phyloP scores from a whole-genome alignment of 2,329 filamentous ascomycete species.

The Rutstroemia sp. region DNA sequence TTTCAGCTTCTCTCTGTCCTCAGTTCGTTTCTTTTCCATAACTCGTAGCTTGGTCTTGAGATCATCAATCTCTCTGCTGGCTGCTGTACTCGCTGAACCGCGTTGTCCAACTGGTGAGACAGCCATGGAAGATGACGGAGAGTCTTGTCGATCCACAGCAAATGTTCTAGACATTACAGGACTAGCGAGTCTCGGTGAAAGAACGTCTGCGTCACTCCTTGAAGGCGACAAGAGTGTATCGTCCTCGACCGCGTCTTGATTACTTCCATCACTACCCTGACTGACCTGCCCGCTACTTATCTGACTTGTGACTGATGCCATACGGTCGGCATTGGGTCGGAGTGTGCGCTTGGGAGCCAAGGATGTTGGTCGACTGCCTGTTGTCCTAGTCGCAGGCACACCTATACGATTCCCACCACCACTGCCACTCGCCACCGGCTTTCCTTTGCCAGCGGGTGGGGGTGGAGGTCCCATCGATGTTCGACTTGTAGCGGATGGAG shows the following conservation, averaged over 20 bases:
- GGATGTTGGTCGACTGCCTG: slow-evolving; percentile 16
- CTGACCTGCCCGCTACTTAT: slow-evolving; percentile 21
- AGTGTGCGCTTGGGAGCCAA: slow-evolving; percentile 24
- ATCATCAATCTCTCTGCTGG: slow-evolving; percentile 66
- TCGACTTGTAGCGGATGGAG: slow-evolving; percentile 46
- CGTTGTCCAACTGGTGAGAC: slow-evolving; percentile 22
- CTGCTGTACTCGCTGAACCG: slow-evolving; percentile 22
- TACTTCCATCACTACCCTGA: slow-evolving; percentile 24
- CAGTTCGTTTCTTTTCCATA: slow-evolving; percentile 77
- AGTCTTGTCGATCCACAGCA: slow-evolving; percentile 17
- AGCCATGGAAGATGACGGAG: slow-evolving; percentile 21
- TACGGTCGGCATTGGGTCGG: slow-evolving; percentile 25
- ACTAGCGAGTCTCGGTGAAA: slow-evolving; percentile 27
- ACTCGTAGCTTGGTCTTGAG: slow-evolving; percentile 81
- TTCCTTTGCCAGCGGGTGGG: slow-evolving; percentile 28
- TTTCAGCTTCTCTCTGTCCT: slow-evolving; percentile 81
- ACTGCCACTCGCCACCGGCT: slow-evolving; percentile 31
- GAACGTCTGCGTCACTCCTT: slow-evolving; percentile 39
- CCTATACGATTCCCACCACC: slow-evolving; percentile 27
- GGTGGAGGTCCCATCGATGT: slow-evolving; percentile 62
- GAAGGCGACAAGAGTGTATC: slow-evolving; percentile 35
- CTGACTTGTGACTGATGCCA: slow-evolving; percentile 27
- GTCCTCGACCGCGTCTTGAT: slow-evolving; percentile 24
- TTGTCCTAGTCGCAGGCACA: slow-evolving; percentile 15
- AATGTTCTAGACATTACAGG: slow-evolving; percentile 23